Evolutionary conservation across 164 flowering plant genomes (phyloP).

Genomic region (Stephania cephalantha): DNA sequence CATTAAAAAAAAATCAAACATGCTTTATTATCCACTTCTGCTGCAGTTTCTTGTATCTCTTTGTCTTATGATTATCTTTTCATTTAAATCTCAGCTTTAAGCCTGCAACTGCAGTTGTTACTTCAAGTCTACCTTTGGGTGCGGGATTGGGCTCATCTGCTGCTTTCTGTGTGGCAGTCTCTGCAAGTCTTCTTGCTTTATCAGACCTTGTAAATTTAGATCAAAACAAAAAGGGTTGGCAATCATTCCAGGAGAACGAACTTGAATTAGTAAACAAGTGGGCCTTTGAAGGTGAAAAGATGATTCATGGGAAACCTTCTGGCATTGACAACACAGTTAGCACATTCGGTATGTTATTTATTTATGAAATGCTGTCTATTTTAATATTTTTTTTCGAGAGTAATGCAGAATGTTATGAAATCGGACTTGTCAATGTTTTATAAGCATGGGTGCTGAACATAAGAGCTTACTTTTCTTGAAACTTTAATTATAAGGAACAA

Average conservation of each 20-base stretch:
- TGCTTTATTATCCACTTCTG: background rate
- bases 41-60: background rate
- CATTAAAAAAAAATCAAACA: background rate
- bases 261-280: slow-evolving; percentile 82
- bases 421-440: too few species aligned
- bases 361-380: background rate
- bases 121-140: slow-evolving; percentile 88
- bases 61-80: background rate
- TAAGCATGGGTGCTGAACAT: too few species aligned
- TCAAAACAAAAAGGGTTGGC: slow-evolving; percentile 55
- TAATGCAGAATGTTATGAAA: too few species aligned
- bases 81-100: slow-evolving; percentile 42
- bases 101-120: slow-evolving; percentile 64
- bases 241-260: slow-evolving; percentile 41
- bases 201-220: slow-evolving; percentile 44
- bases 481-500: too few species aligned
- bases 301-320: slow-evolving; percentile 96
- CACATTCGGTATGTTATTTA: slow-evolving; percentile 68
- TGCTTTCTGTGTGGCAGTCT: slow-evolving; percentile 78
- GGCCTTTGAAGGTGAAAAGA: slow-evolving; percentile 98
- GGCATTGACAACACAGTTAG: slow-evolving; percentile 97
- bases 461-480: too few species aligned
- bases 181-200: slow-evolving; percentile 72
- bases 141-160: slow-evolving; percentile 98
- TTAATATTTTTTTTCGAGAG: background rate